Evolutionary conservation across 2,329 filamentous ascomycete species (phyloP).

Genomic region (Orbilia ellipsospora): DNA sequence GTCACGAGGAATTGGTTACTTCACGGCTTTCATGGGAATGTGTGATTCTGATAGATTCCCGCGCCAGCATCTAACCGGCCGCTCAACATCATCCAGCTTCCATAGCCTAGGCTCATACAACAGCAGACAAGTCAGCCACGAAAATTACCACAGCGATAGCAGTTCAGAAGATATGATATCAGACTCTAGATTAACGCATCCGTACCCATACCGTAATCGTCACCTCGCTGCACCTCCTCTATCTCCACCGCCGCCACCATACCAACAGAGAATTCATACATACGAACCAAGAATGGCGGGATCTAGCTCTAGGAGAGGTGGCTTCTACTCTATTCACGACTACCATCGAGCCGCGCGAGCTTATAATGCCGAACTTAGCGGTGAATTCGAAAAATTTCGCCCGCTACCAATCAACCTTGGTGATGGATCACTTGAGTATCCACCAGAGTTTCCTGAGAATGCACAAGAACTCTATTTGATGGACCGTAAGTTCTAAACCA

Average conservation of each 20-base stretch:
- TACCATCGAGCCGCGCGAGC: slow-evolving; percentile 26
- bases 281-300: slow-evolving; percentile 51
- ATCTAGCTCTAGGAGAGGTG: slow-evolving; percentile 41
- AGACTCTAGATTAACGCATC: slow-evolving; percentile 38
- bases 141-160: slow-evolving; percentile 45
- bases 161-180: slow-evolving; percentile 42
- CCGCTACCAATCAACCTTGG: slow-evolving; percentile 34
- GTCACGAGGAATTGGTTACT: slow-evolving; percentile 46
- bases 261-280: slow-evolving; percentile 21
- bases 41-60: slow-evolving; percentile 48
- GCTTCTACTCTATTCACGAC: slow-evolving; percentile 38
- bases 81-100: slow-evolving; percentile 46
- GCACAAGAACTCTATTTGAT: slow-evolving; percentile 46
- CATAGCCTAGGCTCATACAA: slow-evolving; percentile 36
- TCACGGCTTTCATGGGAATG: slow-evolving; percentile 50
- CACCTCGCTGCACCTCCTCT: slow-evolving; percentile 7
- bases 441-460: slow-evolving; percentile 46
- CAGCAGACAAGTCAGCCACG: slow-evolving; percentile 28
- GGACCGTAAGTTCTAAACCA: slow-evolving; percentile 33
- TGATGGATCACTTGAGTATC: slow-evolving; percentile 31
- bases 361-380: slow-evolving; percentile 48
- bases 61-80: slow-evolving; percentile 28
- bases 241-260: slow-evolving; percentile 14
- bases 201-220: slow-evolving; percentile 33
- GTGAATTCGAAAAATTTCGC: slow-evolving; percentile 45